These are phyloP conservation scores for Neurospora sp. DNA, from an alignment of 495 filamentous ascomycete species.

Conservation along the genomic window DNA sequence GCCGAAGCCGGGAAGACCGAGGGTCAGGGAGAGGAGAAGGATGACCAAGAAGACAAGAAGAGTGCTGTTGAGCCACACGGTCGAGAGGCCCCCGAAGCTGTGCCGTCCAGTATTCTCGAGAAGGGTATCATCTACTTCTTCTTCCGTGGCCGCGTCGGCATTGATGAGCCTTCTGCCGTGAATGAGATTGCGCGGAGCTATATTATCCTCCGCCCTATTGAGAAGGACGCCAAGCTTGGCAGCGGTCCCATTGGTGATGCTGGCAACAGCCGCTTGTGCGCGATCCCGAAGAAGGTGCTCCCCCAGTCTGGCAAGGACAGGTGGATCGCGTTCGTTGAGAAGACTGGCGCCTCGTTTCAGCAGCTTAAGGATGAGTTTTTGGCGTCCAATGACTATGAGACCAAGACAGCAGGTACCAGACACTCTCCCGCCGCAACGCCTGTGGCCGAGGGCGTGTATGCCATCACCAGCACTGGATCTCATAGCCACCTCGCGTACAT, in stretches of 20 bases:
- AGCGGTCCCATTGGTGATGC: constrained; percentile 52
- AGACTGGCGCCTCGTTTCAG: constrained; percentile 52
- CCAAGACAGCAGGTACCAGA: constrained; percentile 65
- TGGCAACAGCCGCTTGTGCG: constrained; percentile 59
- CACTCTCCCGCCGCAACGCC: constrained; percentile 60
- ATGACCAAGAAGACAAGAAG: neutral
- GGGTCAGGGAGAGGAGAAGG: neutral
- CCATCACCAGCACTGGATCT: constrained; percentile 59
- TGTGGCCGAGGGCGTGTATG: constrained; percentile 80
- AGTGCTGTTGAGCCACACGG: constrained; percentile 14
- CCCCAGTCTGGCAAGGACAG: constrained; percentile 60
- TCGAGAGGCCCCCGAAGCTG: constrained; percentile 8
- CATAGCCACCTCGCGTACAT: constrained; percentile 74
- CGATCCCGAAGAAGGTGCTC: constrained; percentile 78
- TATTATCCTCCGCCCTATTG: constrained; percentile 71
- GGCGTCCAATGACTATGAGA: constrained; percentile 55
- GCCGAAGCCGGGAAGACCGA: neutral
- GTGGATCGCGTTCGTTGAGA: constrained; percentile 82
- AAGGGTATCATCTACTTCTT: constrained; percentile 96
- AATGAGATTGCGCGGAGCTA: constrained; percentile 70
- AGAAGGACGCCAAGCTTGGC: constrained; percentile 54
- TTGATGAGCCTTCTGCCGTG: constrained; percentile 59
- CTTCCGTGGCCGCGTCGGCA: constrained; percentile 63
- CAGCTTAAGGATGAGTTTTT: constrained; percentile 67
- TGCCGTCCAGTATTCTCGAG: constrained; percentile 71